These are phyloP conservation scores for Nicotiana noctiflora DNA, from an alignment of 257 asterid genomes.

Conservation along the genomic window DNA sequence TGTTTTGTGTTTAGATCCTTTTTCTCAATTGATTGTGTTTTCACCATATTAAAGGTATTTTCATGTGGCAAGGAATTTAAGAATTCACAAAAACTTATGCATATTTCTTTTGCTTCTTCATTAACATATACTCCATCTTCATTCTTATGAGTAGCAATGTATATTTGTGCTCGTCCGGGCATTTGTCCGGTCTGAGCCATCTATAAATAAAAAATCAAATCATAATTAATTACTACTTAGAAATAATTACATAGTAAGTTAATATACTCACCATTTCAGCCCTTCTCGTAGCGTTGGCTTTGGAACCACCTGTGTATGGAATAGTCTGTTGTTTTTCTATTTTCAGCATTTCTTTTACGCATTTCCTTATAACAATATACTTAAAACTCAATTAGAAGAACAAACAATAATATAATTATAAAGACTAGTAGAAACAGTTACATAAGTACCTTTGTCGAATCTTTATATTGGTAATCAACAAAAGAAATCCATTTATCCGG, in stretches of 20 bases:
- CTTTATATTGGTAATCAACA: background rate
- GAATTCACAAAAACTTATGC: too few relatives aligned
- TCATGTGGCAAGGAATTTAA: too few relatives aligned
- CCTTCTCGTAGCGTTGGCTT: background rate
- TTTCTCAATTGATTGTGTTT: too few relatives aligned
- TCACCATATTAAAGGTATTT: too few relatives aligned
- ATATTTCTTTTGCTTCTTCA: background rate
- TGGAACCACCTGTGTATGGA: background rate
- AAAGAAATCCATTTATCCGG: background rate
- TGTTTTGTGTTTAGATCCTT: too few relatives aligned
- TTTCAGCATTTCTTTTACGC: too few relatives aligned
- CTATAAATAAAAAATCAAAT: background rate
- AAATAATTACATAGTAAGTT: background rate
- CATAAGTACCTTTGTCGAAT: background rate
- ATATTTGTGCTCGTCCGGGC: background rate
- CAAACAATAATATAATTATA: too few relatives aligned
- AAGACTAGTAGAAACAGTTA: too few relatives aligned
- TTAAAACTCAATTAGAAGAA: background rate
- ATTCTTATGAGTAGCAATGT: background rate
- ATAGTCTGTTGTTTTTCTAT: too few relatives aligned
- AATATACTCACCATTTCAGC: background rate
- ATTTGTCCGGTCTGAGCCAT: background rate
- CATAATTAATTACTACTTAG: background rate
- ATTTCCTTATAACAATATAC: too few relatives aligned
- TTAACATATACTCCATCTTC: background rate